phyloP scores from a whole-genome alignment of 2,329 filamentous ascomycete species.

The Fusarium fujikuroi region DNA sequence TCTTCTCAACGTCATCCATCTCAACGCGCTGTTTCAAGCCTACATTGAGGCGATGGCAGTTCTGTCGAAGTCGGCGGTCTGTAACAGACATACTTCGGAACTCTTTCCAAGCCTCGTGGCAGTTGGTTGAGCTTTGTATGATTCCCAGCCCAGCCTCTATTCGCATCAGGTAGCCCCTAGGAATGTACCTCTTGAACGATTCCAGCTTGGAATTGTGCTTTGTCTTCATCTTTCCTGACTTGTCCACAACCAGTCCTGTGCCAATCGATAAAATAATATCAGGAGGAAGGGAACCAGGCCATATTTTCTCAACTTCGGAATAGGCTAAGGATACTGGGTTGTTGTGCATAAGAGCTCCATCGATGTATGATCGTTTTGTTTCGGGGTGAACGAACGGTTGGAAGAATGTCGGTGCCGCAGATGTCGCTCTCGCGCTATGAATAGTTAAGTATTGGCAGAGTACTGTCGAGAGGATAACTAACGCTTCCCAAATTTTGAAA shows the following conservation, averaged over 20 bases:
- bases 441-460: background rate
- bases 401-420: constrained; percentile 11
- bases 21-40: background rate
- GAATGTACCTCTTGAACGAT: background rate
- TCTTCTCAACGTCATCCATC: constrained; percentile 6
- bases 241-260: background rate
- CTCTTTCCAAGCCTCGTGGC: constrained; percentile 7
- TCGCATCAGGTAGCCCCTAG: background rate
- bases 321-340: constrained; percentile 11
- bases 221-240: background rate
- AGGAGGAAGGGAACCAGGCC: background rate
- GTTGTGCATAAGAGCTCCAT: constrained; percentile 4
- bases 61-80: background rate
- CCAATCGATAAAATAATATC: constrained; percentile 17
- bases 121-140: background rate
- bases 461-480: fast-evolving
- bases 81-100: background rate
- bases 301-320: constrained; percentile 9
- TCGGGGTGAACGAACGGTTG: constrained; percentile 1
- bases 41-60: constrained; percentile 17
- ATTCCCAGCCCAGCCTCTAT: constrained; percentile 4
- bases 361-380: background rate
- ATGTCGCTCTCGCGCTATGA: constrained; percentile 19
- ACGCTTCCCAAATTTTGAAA: constrained; percentile 28
- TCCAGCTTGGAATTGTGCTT: background rate